Evolutionary conservation across 352 stramenopile genomes (phyloP).

Genomic region (Elongisporangium undulatum): DNA sequence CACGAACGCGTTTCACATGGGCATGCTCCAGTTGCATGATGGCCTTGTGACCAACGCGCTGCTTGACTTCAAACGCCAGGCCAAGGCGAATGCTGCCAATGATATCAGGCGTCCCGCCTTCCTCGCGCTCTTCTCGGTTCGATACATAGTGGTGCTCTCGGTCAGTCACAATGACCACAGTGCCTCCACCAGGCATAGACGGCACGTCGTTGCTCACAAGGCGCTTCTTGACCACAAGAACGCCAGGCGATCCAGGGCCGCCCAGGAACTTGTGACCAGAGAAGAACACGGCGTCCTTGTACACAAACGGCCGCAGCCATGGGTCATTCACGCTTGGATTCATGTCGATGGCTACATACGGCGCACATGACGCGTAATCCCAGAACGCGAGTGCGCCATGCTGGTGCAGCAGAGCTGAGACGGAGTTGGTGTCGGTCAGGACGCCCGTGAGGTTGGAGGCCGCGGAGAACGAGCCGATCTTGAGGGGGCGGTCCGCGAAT

Average conservation of each 20-base stretch:
- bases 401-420: conserved; percentile 88
- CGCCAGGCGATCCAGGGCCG: conserved; percentile 87
- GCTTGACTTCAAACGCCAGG: conserved; percentile 90
- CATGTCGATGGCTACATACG: conserved; percentile 94
- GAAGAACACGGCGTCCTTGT: conserved; percentile 95
- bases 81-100: conserved; percentile 91
- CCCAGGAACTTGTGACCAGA: conserved; percentile 97
- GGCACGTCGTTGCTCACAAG: conserved; percentile 58
- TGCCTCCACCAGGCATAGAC: conserved; percentile 39
- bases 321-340: conserved; percentile 72
- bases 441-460: conserved; percentile 95
- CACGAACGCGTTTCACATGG: conserved; percentile 32
- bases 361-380: conserved; percentile 94
- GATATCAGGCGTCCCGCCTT: conserved; percentile 95
- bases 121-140: conserved; percentile 87
- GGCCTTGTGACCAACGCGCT: conserved; percentile 30
- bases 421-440: conserved; percentile 82
- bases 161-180: conserved; percentile 54
- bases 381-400: conserved; percentile 92
- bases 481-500: conserved; percentile 46
- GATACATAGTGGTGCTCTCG: conserved; percentile 56
- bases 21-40: conserved; percentile 54
- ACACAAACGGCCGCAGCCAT: conserved; percentile 18
- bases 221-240: conserved; percentile 95
- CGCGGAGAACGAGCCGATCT: conserved; percentile 91